Percentiles rank a stretch among this genome's conserved stretches.
phyloP scores from a whole-genome alignment of 257 asterid species.

The Eucommia ulmoides region DNA sequence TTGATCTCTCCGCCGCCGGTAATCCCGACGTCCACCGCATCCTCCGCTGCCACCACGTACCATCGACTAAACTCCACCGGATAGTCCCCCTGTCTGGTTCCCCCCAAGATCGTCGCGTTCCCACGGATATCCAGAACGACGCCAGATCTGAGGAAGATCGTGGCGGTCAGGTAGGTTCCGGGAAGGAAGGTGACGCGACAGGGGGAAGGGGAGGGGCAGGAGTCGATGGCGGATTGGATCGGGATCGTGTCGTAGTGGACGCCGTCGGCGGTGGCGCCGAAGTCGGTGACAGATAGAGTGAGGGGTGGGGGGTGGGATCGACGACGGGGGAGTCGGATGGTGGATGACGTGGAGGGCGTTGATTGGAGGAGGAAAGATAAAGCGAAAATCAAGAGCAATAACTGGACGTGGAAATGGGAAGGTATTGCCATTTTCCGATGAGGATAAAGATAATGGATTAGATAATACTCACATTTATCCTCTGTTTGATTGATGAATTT shows the following conservation, averaged over 20 bases:
- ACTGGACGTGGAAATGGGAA: slow-evolving; percentile 11
- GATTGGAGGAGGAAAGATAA: slow-evolving; percentile 26
- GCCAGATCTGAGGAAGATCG: slow-evolving; percentile 56
- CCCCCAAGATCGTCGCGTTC: slow-evolving; percentile 64
- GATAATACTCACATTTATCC: background rate
- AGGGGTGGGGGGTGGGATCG: slow-evolving; percentile 14
- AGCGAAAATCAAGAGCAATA: slow-evolving; percentile 4
- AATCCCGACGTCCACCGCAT: slow-evolving; percentile 61
- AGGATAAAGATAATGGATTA: background rate
- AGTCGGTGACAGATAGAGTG: slow-evolving; percentile 55
- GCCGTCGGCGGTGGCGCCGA: slow-evolving; percentile 69
- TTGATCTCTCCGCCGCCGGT: slow-evolving; percentile 94
- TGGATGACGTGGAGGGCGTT: slow-evolving; percentile 30
- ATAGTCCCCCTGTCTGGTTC: slow-evolving; percentile 49
- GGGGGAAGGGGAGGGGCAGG: slow-evolving; percentile 37
- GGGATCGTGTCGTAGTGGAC: slow-evolving; percentile 55
- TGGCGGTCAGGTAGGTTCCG: slow-evolving; percentile 71
- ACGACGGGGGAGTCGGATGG: slow-evolving; percentile 24
- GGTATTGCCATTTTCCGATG: slow-evolving; percentile 1
- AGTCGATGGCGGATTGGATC: slow-evolving; percentile 64
- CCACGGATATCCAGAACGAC: slow-evolving; percentile 35
- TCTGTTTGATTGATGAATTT: background rate
- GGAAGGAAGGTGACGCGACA: slow-evolving; percentile 73
- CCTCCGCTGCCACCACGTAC: slow-evolving; percentile 84
- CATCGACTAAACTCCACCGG: slow-evolving; percentile 51